A percentile compares a stretch with the other conserved stretches of the same genome.
Conservation (phyloP, 2,329 filamentous ascomycete species). For the Hymenoscyphus salicellus region DNA sequence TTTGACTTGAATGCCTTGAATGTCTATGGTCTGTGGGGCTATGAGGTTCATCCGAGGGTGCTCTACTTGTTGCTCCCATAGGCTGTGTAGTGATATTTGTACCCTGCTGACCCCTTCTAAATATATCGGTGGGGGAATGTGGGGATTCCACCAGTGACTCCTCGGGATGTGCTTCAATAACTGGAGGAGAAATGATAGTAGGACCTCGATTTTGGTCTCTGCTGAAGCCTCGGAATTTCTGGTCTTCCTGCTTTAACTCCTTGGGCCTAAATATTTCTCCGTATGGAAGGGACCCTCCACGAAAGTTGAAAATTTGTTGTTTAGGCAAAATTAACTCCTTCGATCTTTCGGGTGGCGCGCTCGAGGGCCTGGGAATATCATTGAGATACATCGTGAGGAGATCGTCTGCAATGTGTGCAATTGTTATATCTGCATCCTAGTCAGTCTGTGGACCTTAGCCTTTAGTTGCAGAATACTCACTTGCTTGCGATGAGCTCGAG, state of each 20-base stretch:
- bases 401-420: background rate
- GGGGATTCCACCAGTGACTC: background rate
- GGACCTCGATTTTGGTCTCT: background rate
- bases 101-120: background rate
- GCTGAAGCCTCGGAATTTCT: background rate
- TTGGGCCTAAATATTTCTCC: background rate
- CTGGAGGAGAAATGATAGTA: background rate
- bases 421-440: background rate
- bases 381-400: background rate
- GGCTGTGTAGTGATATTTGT: background rate
- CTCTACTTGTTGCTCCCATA: background rate
- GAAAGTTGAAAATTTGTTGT: background rate
- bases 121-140: background rate
- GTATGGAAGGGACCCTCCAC: background rate
- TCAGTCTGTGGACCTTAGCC: background rate
- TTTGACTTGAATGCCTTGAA: background rate
- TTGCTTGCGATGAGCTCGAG: background rate
- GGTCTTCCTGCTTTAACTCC: background rate
- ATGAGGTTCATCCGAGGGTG: background rate
- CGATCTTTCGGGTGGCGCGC: background rate
- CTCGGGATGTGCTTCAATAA: background rate
- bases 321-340: background rate
- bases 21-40: background rate
- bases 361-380: background rate
- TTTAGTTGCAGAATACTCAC: background rate